These are phyloP conservation scores for Lonicera japonica DNA, from an alignment of 129 eudicot species.

Conservation along the genomic window DNA sequence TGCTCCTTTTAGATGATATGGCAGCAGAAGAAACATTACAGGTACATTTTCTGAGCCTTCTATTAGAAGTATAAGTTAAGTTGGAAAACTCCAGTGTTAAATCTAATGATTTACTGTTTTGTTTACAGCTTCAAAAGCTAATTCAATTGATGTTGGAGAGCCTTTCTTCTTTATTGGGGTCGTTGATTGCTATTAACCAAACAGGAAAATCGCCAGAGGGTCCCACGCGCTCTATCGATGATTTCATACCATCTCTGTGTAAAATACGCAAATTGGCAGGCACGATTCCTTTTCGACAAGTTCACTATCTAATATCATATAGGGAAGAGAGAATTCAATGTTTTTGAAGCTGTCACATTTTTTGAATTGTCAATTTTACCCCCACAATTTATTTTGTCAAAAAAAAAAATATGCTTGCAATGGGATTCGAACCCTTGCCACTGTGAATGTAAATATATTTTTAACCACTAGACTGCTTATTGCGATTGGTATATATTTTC, in stretches of 20 bases:
- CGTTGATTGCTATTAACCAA: constrained; percentile 39
- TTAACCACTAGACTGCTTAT: too few species aligned
- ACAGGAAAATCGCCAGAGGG: constrained; percentile 32
- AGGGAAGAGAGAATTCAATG: too few species aligned
- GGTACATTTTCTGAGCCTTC: constrained; percentile 30
- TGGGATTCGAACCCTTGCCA: too few species aligned
- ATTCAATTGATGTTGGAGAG: constrained; percentile 69
- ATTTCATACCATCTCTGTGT: constrained; percentile 52
- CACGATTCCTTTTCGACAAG: too few species aligned
- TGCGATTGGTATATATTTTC: too few species aligned
- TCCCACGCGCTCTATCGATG: constrained; percentile 26
- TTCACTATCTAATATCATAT: too few species aligned
- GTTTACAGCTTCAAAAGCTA: constrained; percentile 74
- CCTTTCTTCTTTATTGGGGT: constrained; percentile 58
- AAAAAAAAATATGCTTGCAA: too few species aligned
- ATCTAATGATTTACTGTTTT: constrained; percentile 12
- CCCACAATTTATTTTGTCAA: too few species aligned
- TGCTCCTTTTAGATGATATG: constrained; percentile 91
- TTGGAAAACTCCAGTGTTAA: background rate
- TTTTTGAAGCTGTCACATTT: too few species aligned
- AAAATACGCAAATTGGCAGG: constrained; percentile 71
- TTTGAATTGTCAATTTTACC: too few species aligned
- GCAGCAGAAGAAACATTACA: constrained; percentile 96
- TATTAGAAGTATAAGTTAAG: background rate
- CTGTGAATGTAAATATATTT: too few species aligned